Evolutionary conservation across 768 basidiomycete genomes (phyloP), one percentile per base, ranked within the genome.

Genomic region (Cystoderma amianthinum): DNA sequence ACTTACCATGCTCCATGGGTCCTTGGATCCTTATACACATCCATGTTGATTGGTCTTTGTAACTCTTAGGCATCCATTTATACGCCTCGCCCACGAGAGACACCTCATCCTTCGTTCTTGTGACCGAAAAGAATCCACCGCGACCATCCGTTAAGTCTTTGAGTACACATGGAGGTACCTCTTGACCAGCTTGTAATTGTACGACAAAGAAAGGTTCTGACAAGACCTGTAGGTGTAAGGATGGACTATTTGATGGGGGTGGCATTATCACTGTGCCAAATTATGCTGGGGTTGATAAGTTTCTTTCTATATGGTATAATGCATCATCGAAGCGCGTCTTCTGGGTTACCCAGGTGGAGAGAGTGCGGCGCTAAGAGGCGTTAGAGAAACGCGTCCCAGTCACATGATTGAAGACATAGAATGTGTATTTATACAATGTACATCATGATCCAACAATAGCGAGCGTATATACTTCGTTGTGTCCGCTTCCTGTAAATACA

Each of bases 1-100:
- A 52, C 65, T 43, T 37, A 78, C 80, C 67, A 46, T 82, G 81
- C 47, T 79, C 76, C 78, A 84, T 78, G 2, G 79, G 80, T 2
- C 81, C 82, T 24, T 62, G 65, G 30, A 85, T 76, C 56, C 76
- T 76, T 45, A 83, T 75, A 51, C 75, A 75, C 49, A 58, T 65
- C 80, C 80, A 81, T 1, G 63, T 61, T 17, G 67, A 65, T 21
- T 65, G 56, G 30, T 69, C 60, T 41, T 56, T 53, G 42, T 61
- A 62, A 13, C 38, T 50, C 13, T 63, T 54, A 15, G 64, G 63
- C 56, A 69, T 62, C 39, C 46, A 58, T 11, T 62, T 49, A 11
- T 62, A 59, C 17, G 56, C 52, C 51, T 74, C 62, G 12, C 71
- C 69, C n/a, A 78, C 74, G 39, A 84, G 50, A 2, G 81, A 83